These are phyloP conservation scores for Trametopsis cervina DNA, from an alignment of 768 basidiomycete species.

Conservation along the genomic window DNA sequence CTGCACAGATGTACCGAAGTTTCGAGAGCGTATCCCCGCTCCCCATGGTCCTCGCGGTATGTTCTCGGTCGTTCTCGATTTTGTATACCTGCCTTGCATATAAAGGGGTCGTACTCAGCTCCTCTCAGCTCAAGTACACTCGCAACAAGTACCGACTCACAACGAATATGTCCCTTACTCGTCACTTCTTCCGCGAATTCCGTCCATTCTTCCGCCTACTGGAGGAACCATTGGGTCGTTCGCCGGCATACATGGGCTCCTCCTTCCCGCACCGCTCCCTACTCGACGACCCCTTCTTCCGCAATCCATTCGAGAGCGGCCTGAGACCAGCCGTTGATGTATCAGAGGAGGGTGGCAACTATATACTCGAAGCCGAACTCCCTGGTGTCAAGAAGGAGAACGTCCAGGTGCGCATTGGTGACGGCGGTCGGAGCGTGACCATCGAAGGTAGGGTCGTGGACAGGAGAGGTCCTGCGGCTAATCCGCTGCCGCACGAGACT, in stretches of 20 bases:
- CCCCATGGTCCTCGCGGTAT: too few relatives aligned
- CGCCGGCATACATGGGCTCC: conserved; percentile 19
- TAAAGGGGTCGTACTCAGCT: too few relatives aligned
- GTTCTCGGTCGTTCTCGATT: too few relatives aligned
- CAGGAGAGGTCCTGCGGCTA: conserved; percentile 13
- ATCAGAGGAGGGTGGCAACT: conserved; percentile 55
- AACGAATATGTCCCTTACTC: conserved; percentile 23
- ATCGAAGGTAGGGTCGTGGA: conserved; percentile 57
- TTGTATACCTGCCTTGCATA: too few relatives aligned
- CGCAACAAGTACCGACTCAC: neutral
- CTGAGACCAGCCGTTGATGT: conserved; percentile 60
- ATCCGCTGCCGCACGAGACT: conserved; percentile 5
- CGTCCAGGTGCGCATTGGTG: conserved; percentile 61
- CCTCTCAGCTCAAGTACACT: too few relatives aligned
- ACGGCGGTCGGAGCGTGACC: conserved; percentile 61
- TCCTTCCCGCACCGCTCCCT: conserved; percentile 28
- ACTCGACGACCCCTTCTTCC: conserved; percentile 47
- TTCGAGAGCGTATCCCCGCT: too few relatives aligned
- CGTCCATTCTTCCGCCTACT: conserved; percentile 71
- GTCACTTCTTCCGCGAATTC: conserved; percentile 49
- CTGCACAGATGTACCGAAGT: too few relatives aligned
- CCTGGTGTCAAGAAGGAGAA: conserved; percentile 78
- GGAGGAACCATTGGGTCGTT: conserved; percentile 57
- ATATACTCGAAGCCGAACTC: conserved; percentile 68
- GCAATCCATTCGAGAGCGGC: conserved; percentile 14